phyloP scores from a whole-genome alignment of 164 flowering plant species.

The Houttuynia cordata region DNA sequence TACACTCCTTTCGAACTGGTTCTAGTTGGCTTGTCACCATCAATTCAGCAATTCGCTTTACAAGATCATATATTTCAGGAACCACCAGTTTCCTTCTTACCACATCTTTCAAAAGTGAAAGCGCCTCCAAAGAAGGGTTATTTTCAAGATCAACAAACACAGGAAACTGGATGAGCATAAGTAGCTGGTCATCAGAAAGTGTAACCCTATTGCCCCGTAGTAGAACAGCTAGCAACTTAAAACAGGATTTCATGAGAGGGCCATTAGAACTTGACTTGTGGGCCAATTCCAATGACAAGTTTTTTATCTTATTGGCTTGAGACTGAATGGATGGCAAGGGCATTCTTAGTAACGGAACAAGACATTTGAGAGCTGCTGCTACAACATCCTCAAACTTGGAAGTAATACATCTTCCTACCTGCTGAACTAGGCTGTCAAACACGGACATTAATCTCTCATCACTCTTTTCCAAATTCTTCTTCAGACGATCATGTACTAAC shows the following conservation, averaged over 20 bases:
- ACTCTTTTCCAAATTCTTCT: constrained; percentile 40
- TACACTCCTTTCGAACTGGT: constrained; percentile 60
- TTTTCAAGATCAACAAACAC: constrained; percentile 76
- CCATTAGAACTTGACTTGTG: constrained; percentile 40
- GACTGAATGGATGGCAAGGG: constrained; percentile 68
- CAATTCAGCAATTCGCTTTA: constrained; percentile 46
- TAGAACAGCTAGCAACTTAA: constrained; percentile 59
- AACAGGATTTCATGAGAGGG: constrained; percentile 56
- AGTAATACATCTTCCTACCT: constrained; percentile 47
- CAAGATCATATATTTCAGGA: constrained; percentile 84
- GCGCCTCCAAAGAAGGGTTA: constrained; percentile 61
- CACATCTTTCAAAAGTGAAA: constrained; percentile 71
- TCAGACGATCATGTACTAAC: constrained; percentile 42
- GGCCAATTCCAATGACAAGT: constrained; percentile 53
- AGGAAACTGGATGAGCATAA: constrained; percentile 63
- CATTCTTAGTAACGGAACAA: constrained; percentile 45
- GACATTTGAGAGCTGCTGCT: constrained; percentile 57
- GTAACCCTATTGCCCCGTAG: constrained; percentile 47
- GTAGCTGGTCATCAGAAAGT: constrained; percentile 64
- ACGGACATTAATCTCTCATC: constrained; percentile 37
- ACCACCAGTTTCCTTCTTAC: constrained; percentile 58
- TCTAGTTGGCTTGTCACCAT: constrained; percentile 79
- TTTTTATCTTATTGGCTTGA: constrained; percentile 57
- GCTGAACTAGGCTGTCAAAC: constrained; percentile 70
- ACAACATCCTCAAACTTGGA: constrained; percentile 76